These are phyloP conservation scores for Stachybotrys chlorohalonatus DNA, from an alignment of 2,329 filamentous ascomycete species.

Conservation along the genomic window DNA sequence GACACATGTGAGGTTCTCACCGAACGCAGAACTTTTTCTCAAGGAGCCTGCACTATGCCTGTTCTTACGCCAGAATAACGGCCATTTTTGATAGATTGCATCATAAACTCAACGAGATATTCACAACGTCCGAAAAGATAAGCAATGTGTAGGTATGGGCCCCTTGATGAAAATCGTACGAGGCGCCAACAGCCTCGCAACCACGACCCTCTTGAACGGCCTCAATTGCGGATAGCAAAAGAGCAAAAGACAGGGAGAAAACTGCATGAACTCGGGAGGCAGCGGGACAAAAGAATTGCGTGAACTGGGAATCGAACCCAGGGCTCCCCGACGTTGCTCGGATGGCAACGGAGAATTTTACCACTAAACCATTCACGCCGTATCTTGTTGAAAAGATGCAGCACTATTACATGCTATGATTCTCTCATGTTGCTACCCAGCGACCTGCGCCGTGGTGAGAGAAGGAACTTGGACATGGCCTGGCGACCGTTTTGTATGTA, in stretches of 20 bases:
- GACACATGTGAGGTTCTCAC: neutral
- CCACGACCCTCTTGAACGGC: neutral
- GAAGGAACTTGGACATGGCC: too few species aligned
- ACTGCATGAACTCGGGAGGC: neutral
- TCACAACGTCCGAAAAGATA: too few species aligned
- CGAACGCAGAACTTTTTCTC: neutral
- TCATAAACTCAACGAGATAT: too few species aligned
- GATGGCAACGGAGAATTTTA: constrained; percentile 26
- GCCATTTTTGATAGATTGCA: too few species aligned
- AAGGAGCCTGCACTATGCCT: too few species aligned
- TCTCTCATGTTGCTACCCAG: too few species aligned
- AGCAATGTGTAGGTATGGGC: too few species aligned
- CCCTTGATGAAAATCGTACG: too few species aligned
- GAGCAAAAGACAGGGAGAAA: neutral
- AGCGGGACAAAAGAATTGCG: constrained; percentile 11
- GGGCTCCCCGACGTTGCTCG: constrained; percentile 20
- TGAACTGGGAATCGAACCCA: constrained; percentile 25
- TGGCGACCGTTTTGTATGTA: too few species aligned
- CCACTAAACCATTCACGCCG: constrained; percentile 24
- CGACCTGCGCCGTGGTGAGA: too few species aligned
- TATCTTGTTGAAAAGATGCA: neutral
- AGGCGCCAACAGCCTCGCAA: too few species aligned
- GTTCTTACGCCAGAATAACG: too few species aligned
- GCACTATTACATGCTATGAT: neutral
- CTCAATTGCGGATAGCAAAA: neutral